A percentile compares a stretch with the other conserved stretches of the same genome.
These are phyloP conservation scores for Linum tenue DNA, from an alignment of 345 rosid species.

Conservation along the genomic window DNA sequence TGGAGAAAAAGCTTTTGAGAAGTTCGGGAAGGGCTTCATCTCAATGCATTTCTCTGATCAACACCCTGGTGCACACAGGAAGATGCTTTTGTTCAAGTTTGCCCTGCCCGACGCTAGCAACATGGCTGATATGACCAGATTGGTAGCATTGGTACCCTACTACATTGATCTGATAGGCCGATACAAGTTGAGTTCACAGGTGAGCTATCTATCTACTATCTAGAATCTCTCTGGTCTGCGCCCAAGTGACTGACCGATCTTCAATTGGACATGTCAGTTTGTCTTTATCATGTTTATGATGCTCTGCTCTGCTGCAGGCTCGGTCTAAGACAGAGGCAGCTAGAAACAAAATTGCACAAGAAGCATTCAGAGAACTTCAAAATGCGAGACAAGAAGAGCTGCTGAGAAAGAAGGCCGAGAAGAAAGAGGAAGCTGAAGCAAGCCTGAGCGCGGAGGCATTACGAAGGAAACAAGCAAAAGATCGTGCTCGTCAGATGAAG, in stretches of 20 bases:
- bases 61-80: constrained; percentile 62
- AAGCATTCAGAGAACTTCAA: constrained; percentile 81
- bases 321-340: constrained; percentile 73
- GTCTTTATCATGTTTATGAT: constrained; percentile 1
- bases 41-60: constrained; percentile 96
- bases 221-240: not conserved
- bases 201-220: constrained; percentile 13
- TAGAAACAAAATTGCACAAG: constrained; percentile 78
- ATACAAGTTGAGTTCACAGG: constrained; percentile 89
- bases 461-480: constrained; percentile 79
- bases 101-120: constrained; percentile 69
- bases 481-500: constrained; percentile 78
- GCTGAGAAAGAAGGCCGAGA: constrained; percentile 78
- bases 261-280: too few species aligned
- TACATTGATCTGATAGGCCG: constrained; percentile 90
- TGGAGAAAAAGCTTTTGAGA: constrained; percentile 85
- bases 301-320: constrained; percentile 37
- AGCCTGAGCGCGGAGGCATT: constrained; percentile 73
- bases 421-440: constrained; percentile 86
- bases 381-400: constrained; percentile 88
- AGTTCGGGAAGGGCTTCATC: constrained; percentile 77
- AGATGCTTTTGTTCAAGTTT: constrained; percentile 82
- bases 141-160: constrained; percentile 78
- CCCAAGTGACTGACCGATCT: not conserved
- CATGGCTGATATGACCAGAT: constrained; percentile 77